These are phyloP conservation scores for Helicosporidium sp. DNA, from an alignment of 139 green algal genomes.

Conservation along the genomic window DNA sequence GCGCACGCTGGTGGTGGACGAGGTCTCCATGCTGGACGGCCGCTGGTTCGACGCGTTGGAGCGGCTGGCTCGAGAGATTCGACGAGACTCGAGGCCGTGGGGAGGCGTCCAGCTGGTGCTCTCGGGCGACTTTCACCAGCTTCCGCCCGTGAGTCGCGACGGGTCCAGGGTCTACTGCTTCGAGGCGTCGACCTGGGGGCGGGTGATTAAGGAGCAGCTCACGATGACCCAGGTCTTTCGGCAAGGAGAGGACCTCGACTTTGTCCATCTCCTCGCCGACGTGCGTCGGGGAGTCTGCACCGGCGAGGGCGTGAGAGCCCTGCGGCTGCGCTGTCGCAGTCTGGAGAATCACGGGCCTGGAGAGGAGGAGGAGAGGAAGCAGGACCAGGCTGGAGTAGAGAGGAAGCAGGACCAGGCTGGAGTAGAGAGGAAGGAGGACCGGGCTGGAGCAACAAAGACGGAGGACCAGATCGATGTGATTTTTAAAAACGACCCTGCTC, in stretches of 20 bases:
- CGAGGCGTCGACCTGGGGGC: background rate
- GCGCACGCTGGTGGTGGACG: constrained; percentile 34
- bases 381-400: background rate
- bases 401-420: background rate
- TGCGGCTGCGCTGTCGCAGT: constrained; percentile 1
- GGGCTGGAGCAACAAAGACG: background rate
- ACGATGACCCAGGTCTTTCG: too few relatives aligned
- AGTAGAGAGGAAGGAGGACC: background rate
- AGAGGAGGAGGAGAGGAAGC: background rate
- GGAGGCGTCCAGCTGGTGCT: constrained; percentile 51
- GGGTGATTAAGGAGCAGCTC: background rate
- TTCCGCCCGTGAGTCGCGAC: background rate
- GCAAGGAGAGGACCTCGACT: too few relatives aligned
- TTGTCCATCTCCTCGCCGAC: background rate
- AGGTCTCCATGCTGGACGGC: constrained; percentile 40
- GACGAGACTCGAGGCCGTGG: constrained; percentile 22
- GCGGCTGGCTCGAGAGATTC: constrained; percentile 10
- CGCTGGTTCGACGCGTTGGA: constrained; percentile 31
- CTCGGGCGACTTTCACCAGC: constrained; percentile 45
- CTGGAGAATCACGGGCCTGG: constrained; percentile 32
- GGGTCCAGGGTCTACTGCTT: background rate
- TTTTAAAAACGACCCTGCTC: too few relatives aligned
- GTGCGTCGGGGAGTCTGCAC: too few relatives aligned
- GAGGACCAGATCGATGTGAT: too few relatives aligned
- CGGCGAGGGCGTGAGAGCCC: too few relatives aligned